Evolutionary conservation across 1,284 basidiomycete genomes (phyloP), one percentile per base, ranked within the genome.

Genomic region (Sporisorium sorghi): DNA sequence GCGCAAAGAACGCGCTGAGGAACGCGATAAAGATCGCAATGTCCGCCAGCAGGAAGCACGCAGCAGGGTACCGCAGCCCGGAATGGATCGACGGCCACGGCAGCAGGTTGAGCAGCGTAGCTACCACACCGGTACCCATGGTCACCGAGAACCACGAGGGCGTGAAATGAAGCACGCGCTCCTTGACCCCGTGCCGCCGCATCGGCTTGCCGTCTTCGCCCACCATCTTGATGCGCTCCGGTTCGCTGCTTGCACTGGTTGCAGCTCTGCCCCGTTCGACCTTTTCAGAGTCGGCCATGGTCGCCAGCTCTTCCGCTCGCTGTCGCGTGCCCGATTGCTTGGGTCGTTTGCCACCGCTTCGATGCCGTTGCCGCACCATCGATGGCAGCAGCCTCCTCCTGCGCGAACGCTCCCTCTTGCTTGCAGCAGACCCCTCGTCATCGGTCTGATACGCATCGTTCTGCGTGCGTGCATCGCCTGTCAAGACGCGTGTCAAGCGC

Each of bases 21-120:
- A 92, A 90, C 23, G 89, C 50, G n/a, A 87, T 58, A 78, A 92
- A 92, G 12, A 92, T 84, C 9, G 86, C 68, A 37, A 73, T 73
- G 35, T 81, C 64, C 1, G 87, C 79, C 63, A 87, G 86, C 5
- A 49, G 47, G 35, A 86, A 86, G n/a, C n/a, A n/a, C n/a, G n/a
- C n/a, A n/a, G n/a, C n/a, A n/a, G n/a, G n/a, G n/a, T n/a, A n/a
- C n/a, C n/a, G n/a, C n/a, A n/a, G n/a, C n/a, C n/a, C n/a, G n/a
- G n/a, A n/a, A n/a, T n/a, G n/a, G n/a, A n/a, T n/a, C n/a, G n/a
- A n/a, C 17, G 83, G 80, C 69, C 87, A 88, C 0, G 87, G 87
- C 23, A 87, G 77, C 64, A 85, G 83, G 68, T 87, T 81, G 2
- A 87, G 80, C 5, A 88, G 70, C 42, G 87, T 86, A 0, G 85